These are phyloP conservation scores for Ehretia macrophylla DNA, from an alignment of 257 asterid genomes.

Conservation along the genomic window DNA sequence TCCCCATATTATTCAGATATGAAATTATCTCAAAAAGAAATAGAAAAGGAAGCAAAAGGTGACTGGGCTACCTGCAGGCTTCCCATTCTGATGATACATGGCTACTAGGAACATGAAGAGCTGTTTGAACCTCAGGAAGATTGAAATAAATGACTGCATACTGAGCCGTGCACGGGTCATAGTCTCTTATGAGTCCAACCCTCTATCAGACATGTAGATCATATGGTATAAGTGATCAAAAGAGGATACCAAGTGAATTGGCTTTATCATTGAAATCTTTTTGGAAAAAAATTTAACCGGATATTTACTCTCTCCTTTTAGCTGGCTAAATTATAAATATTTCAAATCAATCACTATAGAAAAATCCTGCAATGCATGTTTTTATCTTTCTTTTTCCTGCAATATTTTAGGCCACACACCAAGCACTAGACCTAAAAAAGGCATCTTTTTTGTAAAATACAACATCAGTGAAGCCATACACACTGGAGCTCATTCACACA, in stretches of 20 bases:
- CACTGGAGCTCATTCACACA: too few relatives aligned
- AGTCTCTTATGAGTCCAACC: slow-evolving; percentile 54
- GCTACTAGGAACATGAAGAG: slow-evolving; percentile 61
- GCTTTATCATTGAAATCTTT: not conserved
- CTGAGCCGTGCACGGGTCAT: slow-evolving; percentile 90
- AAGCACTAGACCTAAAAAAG: too few relatives aligned
- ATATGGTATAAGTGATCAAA: slow-evolving; percentile 17
- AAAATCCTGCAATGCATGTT: too few relatives aligned
- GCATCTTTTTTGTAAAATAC: too few relatives aligned
- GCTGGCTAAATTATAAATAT: too few relatives aligned
- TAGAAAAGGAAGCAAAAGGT: not conserved
- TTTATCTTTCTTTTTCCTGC: too few relatives aligned
- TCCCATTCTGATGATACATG: slow-evolving; percentile 53
- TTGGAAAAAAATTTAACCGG: too few relatives aligned
- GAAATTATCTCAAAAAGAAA: not conserved
- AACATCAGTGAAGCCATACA: too few relatives aligned
- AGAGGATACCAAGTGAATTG: not conserved
- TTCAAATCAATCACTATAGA: too few relatives aligned
- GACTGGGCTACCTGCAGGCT: slow-evolving; percentile 68
- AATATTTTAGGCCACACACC: too few relatives aligned
- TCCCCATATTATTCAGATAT: not conserved
- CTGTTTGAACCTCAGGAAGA: slow-evolving; percentile 88
- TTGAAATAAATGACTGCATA: slow-evolving; percentile 79
- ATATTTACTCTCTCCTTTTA: not conserved
- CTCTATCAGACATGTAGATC: slow-evolving; percentile 24